phyloP scores from a whole-genome alignment of 2,329 filamentous ascomycete genomes.

The Pseudocercospora pini-densiflorae region DNA sequence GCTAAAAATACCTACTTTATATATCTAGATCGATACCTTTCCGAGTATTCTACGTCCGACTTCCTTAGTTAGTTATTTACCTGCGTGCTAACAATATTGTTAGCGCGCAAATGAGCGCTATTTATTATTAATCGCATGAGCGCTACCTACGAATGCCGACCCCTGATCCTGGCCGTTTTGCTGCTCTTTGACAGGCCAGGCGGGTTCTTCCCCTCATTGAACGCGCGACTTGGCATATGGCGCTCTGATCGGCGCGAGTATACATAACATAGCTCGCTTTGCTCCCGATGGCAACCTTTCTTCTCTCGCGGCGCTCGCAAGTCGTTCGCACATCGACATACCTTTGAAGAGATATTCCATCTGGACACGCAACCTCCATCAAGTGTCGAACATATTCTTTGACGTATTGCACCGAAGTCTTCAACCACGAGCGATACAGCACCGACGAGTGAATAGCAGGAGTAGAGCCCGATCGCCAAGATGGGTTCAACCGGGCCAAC shows the following conservation, averaged over 20 bases:
- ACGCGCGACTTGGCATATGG: slow-evolving; percentile 11
- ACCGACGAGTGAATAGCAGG: background rate
- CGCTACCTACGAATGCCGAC: no score
- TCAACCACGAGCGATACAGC: background rate
- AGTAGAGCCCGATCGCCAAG: background rate
- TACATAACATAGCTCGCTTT: slow-evolving; percentile 3
- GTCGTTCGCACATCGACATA: background rate
- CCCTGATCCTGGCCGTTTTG: background rate
- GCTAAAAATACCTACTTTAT: no score
- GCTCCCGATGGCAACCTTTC: background rate
- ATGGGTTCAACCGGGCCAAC: background rate
- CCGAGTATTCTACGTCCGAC: no score
- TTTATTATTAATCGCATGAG: no score
- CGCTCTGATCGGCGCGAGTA: background rate
- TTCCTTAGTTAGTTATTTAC: no score
- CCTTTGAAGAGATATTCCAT: background rate
- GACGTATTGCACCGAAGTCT: background rate
- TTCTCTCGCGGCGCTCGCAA: background rate
- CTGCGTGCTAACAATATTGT: no score
- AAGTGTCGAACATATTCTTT: background rate
- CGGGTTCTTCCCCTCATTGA: slow-evolving; percentile 21
- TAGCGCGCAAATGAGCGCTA: no score
- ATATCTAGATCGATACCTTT: no score
- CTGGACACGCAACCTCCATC: background rate
- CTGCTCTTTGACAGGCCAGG: background rate